Conservation (phyloP, 2,329 filamentous ascomycete genomes). For the Pseudocercospora ulei region DNA sequence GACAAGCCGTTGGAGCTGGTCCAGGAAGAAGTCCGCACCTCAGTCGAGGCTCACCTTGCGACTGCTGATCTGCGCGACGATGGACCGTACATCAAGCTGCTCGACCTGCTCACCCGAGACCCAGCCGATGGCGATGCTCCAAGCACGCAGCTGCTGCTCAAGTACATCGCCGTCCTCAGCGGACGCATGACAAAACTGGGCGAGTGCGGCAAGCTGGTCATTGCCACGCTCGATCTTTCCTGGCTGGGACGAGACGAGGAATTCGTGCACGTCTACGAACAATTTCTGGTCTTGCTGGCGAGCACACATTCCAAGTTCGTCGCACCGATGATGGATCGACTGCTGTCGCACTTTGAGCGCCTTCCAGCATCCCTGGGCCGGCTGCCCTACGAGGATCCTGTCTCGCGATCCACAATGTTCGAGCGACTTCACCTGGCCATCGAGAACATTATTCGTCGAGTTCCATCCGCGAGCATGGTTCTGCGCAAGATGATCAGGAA, state of each 20-base stretch:
- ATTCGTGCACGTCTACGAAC: conserved; percentile 49
- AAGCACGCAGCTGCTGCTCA: conserved; percentile 45
- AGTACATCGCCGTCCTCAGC: conserved; percentile 51
- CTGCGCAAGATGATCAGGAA: conserved; percentile 46
- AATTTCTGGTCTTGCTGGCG: conserved; percentile 55
- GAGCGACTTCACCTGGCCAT: conserved; percentile 66
- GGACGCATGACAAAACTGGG: conserved; percentile 49
- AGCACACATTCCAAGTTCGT: conserved; percentile 76
- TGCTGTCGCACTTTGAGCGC: conserved; percentile 66
- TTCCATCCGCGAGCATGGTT: conserved; percentile 65
- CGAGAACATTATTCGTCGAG: conserved; percentile 65
- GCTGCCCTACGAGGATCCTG: conserved; percentile 47
- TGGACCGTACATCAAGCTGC: conserved; percentile 48
- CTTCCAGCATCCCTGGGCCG: conserved; percentile 48
- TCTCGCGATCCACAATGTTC: conserved; percentile 57
- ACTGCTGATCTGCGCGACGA: conserved; percentile 44
- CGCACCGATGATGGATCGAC: conserved; percentile 62
- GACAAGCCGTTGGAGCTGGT: conserved; percentile 50
- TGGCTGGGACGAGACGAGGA: conserved; percentile 54
- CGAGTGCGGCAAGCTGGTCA: conserved; percentile 50
- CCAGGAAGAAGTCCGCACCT: conserved; percentile 52
- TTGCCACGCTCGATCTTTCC: conserved; percentile 49
- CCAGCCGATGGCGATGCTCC: conserved; percentile 38
- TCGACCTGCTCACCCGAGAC: conserved; percentile 28
- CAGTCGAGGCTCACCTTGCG: conserved; percentile 33